Base-by-base conservation (phyloP, 305 asterid species). In the Fraxinus floribunda region DNA sequence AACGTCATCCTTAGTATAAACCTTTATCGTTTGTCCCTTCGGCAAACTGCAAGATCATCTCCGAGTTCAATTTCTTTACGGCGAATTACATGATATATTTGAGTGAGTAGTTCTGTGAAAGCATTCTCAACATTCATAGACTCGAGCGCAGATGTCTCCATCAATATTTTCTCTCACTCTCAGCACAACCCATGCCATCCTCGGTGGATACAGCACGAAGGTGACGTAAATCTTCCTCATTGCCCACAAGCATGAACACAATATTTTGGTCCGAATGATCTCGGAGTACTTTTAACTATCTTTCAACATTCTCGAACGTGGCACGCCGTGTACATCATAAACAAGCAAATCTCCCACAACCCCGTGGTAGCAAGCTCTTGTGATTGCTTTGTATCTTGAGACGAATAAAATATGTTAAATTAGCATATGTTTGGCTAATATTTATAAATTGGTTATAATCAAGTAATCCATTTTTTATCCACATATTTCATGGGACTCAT, bases 231-330 rank as follows among this genome's bases (percentile, higher is more conserved):
- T 89, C 94, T 5, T 91, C 93, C 89, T 91, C 89, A 82, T 91
- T 89, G 79, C 94, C 94, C 81, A 91, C 94, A 4, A 91, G 92
- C 93, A 91, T 87, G 87, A 89, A 86, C 82, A 89, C 94, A 0
- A 91, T 87, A 41, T 88, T 91, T 79, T 86, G 89, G 84, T 88
- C 94, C 0, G 92, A 87, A 85, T 91, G 94, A 72, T 91, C 92
- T 9, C 93, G 85, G 22, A 91, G 93, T 85, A 89, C 94, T 85
- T 91, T 90, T 80, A 91, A 79, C 94, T 93, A 89, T 86, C 90
- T 88, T 57, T 86, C 93, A 7, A 88, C 89, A 55, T 91, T 91
- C 84, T 91, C 93, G 30, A 91, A 89, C 20, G 94, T 91, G 81
- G 88, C 85, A 30, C 87, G 93, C 29, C 93, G 89, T n/a, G 94